Evolutionary conservation across 805 yeast species (phyloP).

Genomic region (Kodamaea nitidulidarum): DNA sequence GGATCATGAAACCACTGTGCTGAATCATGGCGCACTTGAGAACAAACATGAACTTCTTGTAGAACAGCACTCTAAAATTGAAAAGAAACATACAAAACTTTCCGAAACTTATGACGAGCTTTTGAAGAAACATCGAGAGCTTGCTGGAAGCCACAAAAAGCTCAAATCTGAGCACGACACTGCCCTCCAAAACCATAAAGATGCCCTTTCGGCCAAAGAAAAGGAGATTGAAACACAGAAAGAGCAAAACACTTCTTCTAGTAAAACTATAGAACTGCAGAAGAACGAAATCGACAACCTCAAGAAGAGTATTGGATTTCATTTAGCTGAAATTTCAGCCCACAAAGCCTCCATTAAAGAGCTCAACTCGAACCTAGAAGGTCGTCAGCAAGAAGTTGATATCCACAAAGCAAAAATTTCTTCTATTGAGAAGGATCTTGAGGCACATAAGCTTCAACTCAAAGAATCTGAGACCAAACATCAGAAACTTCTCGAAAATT

Average conservation of each 20-base stretch:
- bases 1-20: neutral
- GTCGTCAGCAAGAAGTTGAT: neutral
- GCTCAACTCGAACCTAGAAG: neutral
- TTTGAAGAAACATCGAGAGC: conserved; percentile 1
- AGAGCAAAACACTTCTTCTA: neutral
- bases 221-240: neutral
- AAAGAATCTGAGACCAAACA: neutral
- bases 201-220: neutral
- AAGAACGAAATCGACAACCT: neutral
- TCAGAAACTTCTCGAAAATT: neutral
- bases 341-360: neutral
- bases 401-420: neutral
- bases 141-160: conserved; percentile 1
- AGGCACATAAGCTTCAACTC: neutral
- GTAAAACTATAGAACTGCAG: conserved; percentile 1
- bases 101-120: neutral
- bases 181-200: neutral
- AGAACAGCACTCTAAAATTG: neutral
- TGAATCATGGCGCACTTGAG: too few species aligned
- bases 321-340: neutral
- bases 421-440: conserved; percentile 1
- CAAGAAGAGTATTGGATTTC: neutral
- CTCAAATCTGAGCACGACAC: neutral
- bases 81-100: neutral
- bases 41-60: neutral